These are phyloP conservation scores for Aspergillus baeticus DNA, from an alignment of 495 filamentous ascomycete species.

Conservation along the genomic window DNA sequence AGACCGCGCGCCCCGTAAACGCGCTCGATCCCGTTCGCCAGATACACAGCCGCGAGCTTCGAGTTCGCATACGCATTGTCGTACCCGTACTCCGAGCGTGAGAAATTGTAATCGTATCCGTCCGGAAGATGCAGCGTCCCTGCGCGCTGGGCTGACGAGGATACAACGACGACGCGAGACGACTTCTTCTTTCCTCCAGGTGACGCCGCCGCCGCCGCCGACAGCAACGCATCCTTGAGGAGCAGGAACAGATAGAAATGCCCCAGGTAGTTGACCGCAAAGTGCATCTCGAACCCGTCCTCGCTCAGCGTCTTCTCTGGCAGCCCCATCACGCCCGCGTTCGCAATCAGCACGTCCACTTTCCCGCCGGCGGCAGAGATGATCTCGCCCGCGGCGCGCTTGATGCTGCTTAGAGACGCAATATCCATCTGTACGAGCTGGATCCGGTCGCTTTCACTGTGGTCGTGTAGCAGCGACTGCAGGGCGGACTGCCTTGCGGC, in stretches of 20 bases:
- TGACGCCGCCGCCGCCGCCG: too few relatives aligned
- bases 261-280: not conserved
- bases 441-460: conserved; percentile 17
- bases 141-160: too few relatives aligned
- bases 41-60: too few relatives aligned
- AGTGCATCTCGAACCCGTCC: not conserved
- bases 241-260: not conserved
- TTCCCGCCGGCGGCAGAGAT: not conserved
- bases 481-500: conserved; percentile 12
- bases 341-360: not conserved
- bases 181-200: too few relatives aligned
- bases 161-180: too few relatives aligned
- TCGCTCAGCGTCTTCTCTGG: not conserved
- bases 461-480: conserved; percentile 16
- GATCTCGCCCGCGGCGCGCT: not conserved
- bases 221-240: too few relatives aligned
- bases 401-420: not conserved
- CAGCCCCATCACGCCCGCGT: not conserved
- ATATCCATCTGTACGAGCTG: not conserved
- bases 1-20: conserved; percentile 33
- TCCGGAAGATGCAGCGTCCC: too few relatives aligned
- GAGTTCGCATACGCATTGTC: too few relatives aligned
- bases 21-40: too few relatives aligned
- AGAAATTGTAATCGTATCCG: too few relatives aligned
- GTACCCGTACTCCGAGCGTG: too few relatives aligned